Evolutionary conservation across 208 protist genomes (phyloP).

Genomic region (Crithidia sp.): DNA sequence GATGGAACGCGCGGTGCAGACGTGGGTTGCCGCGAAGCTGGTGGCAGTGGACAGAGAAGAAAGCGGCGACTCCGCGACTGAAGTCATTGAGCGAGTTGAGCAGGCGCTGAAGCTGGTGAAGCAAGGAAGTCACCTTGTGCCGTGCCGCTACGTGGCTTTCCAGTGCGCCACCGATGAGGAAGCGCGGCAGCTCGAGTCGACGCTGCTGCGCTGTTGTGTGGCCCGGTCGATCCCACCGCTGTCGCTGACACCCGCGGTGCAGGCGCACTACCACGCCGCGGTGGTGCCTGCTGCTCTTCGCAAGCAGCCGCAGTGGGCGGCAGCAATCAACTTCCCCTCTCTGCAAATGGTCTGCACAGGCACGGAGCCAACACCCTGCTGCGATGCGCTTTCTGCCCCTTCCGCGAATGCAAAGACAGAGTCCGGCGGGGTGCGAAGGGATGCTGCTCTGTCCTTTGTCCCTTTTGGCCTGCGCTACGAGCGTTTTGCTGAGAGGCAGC

Average conservation of each 20-base stretch:
- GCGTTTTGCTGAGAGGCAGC: constrained; percentile 18
- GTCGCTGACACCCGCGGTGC: constrained; percentile 14
- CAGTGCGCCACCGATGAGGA: constrained; percentile 22
- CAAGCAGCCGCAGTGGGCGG: constrained; percentile 16
- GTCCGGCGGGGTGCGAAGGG: not conserved
- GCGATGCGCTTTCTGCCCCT: not conserved
- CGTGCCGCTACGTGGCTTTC: constrained; percentile 27
- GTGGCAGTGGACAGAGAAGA: not conserved
- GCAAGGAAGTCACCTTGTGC: constrained; percentile 15
- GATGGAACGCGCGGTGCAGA: constrained; percentile 18
- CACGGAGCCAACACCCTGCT: constrained; percentile 16
- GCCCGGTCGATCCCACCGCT: constrained; percentile 4
- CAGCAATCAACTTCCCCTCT: constrained; percentile 15
- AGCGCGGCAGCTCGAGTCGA: constrained; percentile 11
- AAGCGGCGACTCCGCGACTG: too few relatives aligned
- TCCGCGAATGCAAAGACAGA: not conserved
- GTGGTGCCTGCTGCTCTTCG: constrained; percentile 11
- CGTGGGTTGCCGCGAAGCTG: constrained; percentile 8
- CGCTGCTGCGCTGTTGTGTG: constrained; percentile 32
- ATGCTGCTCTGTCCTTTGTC: constrained; percentile 22
- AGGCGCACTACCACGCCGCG: constrained; percentile 10
- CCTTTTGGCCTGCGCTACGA: constrained; percentile 20
- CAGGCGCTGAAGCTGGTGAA: constrained; percentile 14
- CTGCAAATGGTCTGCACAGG: constrained; percentile 29
- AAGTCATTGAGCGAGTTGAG: not conserved